Evolutionary conservation across 2,329 filamentous ascomycete species (phyloP).

Genomic region (Ascochyta pisi): DNA sequence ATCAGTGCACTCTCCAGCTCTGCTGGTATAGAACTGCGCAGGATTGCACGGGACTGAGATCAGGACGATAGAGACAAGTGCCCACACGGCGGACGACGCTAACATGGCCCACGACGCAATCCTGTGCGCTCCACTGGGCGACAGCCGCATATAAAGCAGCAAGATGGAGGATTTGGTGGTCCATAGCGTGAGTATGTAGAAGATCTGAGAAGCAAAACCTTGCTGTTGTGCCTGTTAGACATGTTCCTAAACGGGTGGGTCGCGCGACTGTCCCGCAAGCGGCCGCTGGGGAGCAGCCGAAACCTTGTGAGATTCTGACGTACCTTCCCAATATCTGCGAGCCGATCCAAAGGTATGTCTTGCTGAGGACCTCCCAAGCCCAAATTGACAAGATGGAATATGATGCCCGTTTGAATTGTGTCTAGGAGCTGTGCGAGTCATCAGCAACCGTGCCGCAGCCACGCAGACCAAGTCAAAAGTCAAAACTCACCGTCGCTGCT

Average conservation of each 20-base stretch:
- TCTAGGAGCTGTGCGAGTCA: slow-evolving; percentile 30
- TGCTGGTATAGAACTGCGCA: slow-evolving; percentile 22
- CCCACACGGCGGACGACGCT: slow-evolving; percentile 32
- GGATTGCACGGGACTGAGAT: slow-evolving; percentile 38
- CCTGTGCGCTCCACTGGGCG: slow-evolving; percentile 28
- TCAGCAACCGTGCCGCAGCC: slow-evolving; percentile 16
- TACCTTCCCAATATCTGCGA: slow-evolving; percentile 37
- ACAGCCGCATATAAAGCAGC: slow-evolving; percentile 39
- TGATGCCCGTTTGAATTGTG: slow-evolving; percentile 33
- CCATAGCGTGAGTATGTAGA: slow-evolving; percentile 38
- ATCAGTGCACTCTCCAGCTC: slow-evolving; percentile 24
- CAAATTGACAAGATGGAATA: slow-evolving; percentile 33
- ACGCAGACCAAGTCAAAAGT: not conserved
- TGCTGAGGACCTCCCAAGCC: slow-evolving; percentile 34
- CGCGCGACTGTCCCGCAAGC: slow-evolving; percentile 7
- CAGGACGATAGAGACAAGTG: slow-evolving; percentile 31
- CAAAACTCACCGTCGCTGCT: slow-evolving; percentile 29
- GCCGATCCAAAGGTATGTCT: slow-evolving; percentile 21
- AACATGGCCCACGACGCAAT: slow-evolving; percentile 29
- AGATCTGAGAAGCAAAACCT: slow-evolving; percentile 40
- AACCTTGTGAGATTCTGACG: slow-evolving; percentile 18
- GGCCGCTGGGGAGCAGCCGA: slow-evolving; percentile 14
- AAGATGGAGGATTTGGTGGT: slow-evolving; percentile 40
- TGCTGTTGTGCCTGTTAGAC: slow-evolving; percentile 30
- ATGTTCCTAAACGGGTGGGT: slow-evolving; percentile 6